Conservation (phyloP, 1,284 basidiomycete genomes). For the Megacollybia platyphylla region DNA sequence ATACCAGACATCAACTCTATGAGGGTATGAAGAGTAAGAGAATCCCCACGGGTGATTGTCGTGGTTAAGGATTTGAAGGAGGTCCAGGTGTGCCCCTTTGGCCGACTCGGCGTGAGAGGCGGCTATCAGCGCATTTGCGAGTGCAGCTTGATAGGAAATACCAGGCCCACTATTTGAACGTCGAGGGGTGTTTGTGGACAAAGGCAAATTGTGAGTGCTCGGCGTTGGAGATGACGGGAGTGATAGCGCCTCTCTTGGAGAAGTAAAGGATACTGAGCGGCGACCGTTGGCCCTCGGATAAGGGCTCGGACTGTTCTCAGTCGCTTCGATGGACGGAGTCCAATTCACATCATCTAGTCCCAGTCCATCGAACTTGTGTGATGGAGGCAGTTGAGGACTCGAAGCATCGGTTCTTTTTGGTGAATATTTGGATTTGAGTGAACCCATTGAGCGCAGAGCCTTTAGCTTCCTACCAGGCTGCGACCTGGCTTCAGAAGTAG, state of each 20-base stretch:
- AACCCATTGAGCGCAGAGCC: constrained; percentile 67
- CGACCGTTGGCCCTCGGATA: constrained; percentile 27
- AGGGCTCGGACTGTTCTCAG: constrained; percentile 14
- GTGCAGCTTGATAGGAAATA: constrained; percentile 48
- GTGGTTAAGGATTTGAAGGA: constrained; percentile 83
- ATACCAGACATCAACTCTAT: constrained; percentile 84
- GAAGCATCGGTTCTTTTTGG: constrained; percentile 20
- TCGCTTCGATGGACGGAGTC: constrained; percentile 19
- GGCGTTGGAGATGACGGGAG: constrained; percentile 36
- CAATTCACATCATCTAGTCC: constrained; percentile 48
- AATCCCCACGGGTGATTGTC: constrained; percentile 79
- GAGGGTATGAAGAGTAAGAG: constrained; percentile 66
- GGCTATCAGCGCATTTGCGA: constrained; percentile 79
- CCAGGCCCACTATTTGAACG: constrained; percentile 12
- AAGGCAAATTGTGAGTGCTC: constrained; percentile 20
- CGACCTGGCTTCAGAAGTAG: constrained; percentile 24
- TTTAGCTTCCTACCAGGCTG: constrained; percentile 45
- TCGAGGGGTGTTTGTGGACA: constrained; percentile 17
- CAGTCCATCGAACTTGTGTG: constrained; percentile 41
- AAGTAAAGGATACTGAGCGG: constrained; percentile 56
- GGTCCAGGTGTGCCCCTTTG: constrained; percentile 82
- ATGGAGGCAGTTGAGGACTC: constrained; percentile 39
- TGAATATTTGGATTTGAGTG: constrained; percentile 45
- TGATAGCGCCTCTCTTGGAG: constrained; percentile 27
- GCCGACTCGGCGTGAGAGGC: constrained; percentile 93